Percentiles rank a stretch among this genome's conserved stretches.
phyloP scores from a whole-genome alignment of 495 filamentous ascomycete species.

The Hypoxylon intermedium region DNA sequence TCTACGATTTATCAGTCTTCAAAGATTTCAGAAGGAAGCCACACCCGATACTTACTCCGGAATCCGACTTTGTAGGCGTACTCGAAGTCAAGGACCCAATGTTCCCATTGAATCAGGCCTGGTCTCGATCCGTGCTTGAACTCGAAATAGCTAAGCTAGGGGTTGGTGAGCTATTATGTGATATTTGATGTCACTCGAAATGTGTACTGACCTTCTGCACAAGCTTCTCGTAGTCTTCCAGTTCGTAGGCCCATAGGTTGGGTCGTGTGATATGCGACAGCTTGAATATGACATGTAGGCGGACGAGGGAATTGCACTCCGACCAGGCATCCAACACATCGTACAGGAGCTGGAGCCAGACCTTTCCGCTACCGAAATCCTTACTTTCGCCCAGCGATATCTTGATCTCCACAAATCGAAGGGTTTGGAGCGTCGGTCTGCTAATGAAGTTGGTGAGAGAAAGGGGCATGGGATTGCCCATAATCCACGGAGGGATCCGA shows the following conservation, averaged over 20 bases:
- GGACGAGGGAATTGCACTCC: conserved; percentile 36
- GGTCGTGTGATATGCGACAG: conserved; percentile 32
- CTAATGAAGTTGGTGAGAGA: conserved; percentile 41
- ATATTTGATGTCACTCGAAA: neutral
- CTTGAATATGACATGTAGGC: conserved; percentile 43
- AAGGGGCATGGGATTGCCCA: conserved; percentile 36
- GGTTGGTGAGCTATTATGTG: neutral
- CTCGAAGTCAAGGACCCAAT: conserved; percentile 40
- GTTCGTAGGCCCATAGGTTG: conserved; percentile 36
- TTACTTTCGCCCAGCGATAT: conserved; percentile 41
- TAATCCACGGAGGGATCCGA: conserved; percentile 48
- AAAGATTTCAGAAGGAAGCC: neutral
- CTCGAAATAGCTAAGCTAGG: conserved; percentile 35
- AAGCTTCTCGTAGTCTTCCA: conserved; percentile 32
- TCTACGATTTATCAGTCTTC: conserved; percentile 21
- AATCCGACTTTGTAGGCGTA: conserved; percentile 37
- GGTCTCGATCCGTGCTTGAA: conserved; percentile 37
- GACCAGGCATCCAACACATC: conserved; percentile 38
- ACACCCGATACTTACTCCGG: conserved; percentile 29
- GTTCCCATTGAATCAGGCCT: conserved; percentile 38
- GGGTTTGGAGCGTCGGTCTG: conserved; percentile 39
- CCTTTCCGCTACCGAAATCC: conserved; percentile 38
- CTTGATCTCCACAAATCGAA: conserved; percentile 44
- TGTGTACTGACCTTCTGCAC: conserved; percentile 22
- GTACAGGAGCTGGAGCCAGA: conserved; percentile 37